Evolutionary conservation across 2,329 filamentous ascomycete species (phyloP).

Genomic region (Zelopaecilomyces penicillatus): DNA sequence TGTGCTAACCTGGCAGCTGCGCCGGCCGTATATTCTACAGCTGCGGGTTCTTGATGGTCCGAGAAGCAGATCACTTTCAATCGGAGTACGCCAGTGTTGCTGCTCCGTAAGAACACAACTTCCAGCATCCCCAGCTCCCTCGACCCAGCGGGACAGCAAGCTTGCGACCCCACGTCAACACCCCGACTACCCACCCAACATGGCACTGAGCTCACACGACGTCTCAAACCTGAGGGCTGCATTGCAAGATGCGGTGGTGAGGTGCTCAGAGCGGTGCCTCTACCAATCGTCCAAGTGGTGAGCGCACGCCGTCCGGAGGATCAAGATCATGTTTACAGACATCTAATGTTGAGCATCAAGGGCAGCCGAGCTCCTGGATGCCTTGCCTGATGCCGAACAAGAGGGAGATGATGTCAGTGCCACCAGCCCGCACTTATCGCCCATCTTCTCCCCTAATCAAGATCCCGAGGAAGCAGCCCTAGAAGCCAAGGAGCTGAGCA

Average conservation of each 20-base stretch:
- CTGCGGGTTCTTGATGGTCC: too few species aligned
- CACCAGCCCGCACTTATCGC: slow-evolving; percentile 32
- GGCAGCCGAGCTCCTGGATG: slow-evolving; percentile 88
- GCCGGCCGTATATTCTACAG: too few species aligned
- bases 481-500: slow-evolving; percentile 71
- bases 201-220: slow-evolving; percentile 49
- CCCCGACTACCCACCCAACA: slow-evolving; percentile 17
- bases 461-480: slow-evolving; percentile 67
- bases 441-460: slow-evolving; percentile 45
- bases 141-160: too few species aligned
- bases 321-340: too few species aligned
- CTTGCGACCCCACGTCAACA: too few species aligned
- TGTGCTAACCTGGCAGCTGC: too few species aligned
- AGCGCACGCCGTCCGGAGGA: background rate
- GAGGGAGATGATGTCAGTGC: slow-evolving; percentile 33
- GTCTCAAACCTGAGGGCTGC: slow-evolving; percentile 59
- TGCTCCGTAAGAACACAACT: too few species aligned
- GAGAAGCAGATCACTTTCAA: too few species aligned
- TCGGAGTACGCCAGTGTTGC: too few species aligned
- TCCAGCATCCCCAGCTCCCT: too few species aligned
- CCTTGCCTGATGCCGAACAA: slow-evolving; percentile 57
- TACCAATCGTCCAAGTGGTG: slow-evolving; percentile 98
- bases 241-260: slow-evolving; percentile 76
- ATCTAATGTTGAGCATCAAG: slow-evolving; percentile 35
- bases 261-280: slow-evolving; percentile 88